Evolutionary conservation across 2,329 filamentous ascomycete species (phyloP).

Genomic region (Penicillium sumatraense): DNA sequence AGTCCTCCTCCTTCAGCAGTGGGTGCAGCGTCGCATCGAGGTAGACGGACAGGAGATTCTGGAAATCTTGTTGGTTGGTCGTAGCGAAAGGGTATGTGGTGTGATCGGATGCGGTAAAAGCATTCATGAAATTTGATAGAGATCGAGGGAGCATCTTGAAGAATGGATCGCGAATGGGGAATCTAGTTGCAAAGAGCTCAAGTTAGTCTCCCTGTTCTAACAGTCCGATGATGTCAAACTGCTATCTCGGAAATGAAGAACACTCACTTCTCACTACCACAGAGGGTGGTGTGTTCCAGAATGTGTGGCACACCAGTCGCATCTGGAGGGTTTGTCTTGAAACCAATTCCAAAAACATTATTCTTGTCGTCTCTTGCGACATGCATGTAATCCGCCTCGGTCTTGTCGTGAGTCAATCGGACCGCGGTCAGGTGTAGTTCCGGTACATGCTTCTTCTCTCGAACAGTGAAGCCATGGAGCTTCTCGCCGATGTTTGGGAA

Average conservation of each 20-base stretch:
- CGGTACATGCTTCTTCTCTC: slow-evolving; percentile 87
- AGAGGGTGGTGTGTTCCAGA: slow-evolving; percentile 94
- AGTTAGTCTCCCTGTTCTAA: not conserved
- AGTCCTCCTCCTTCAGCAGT: slow-evolving; percentile 86
- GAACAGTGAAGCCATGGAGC: slow-evolving; percentile 90
- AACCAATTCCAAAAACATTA: slow-evolving; percentile 99
- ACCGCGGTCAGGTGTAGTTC: slow-evolving; percentile 92
- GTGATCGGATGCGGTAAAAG: slow-evolving; percentile 93
- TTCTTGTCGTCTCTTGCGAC: slow-evolving; percentile 94
- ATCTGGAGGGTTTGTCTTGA: slow-evolving; percentile 98
- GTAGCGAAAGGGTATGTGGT: slow-evolving; percentile 98
- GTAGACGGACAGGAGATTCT: slow-evolving; percentile 95
- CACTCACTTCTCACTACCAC: slow-evolving; percentile 84
- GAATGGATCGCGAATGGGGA: slow-evolving; percentile 97
- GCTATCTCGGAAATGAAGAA: not conserved
- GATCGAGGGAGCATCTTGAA: slow-evolving; percentile 99
- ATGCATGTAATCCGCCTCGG: slow-evolving; percentile 93
- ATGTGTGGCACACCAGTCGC: slow-evolving; percentile 97
- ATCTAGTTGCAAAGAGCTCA: slow-evolving; percentile 56
- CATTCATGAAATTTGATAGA: slow-evolving; percentile 99
- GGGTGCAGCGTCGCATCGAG: slow-evolving; percentile 92
- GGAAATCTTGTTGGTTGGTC: slow-evolving; percentile 92
- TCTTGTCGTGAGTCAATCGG: slow-evolving; percentile 91
- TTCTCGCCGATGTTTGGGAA: slow-evolving; percentile 81
- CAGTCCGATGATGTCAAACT: too few species aligned